A percentile compares a stretch with the other conserved stretches of the same genome.
Conservation (phyloP, 164 flowering plant species). For the Kingdonia uniflora region DNA sequence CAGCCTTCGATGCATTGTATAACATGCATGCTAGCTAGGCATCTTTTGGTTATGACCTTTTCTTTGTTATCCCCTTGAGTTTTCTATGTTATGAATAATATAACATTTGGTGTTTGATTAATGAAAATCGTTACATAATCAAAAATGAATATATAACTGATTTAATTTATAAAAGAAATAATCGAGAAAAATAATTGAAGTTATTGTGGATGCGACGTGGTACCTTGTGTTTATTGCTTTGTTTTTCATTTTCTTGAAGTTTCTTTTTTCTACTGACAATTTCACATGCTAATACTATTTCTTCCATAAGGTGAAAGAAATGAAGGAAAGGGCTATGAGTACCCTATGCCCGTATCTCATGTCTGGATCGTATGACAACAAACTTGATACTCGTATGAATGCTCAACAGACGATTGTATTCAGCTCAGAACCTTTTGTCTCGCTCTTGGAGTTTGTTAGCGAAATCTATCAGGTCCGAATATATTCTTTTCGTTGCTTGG, state of each 20-base stretch:
- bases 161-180: too few species aligned
- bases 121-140: too few species aligned
- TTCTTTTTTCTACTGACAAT: neutral
- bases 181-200: too few species aligned
- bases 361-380: slow-evolving; percentile 36
- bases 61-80: too few species aligned
- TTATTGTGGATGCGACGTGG: too few species aligned
- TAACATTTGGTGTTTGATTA: too few species aligned
- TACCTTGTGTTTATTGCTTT: neutral
- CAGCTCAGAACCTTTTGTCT: slow-evolving; percentile 58
- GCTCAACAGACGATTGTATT: slow-evolving; percentile 30
- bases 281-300: slow-evolving; percentile 7
- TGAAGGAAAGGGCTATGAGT: slow-evolving; percentile 88
- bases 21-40: too few species aligned
- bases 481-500: neutral
- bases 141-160: too few species aligned
- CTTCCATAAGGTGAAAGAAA: slow-evolving; percentile 67
- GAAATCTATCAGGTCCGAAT: slow-evolving; percentile 77
- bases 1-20: too few species aligned
- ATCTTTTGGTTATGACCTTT: too few species aligned
- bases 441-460: slow-evolving; percentile 89
- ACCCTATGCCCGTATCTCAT: slow-evolving; percentile 50
- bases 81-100: too few species aligned
- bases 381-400: slow-evolving; percentile 27
- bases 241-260: neutral